These are phyloP conservation scores for Cercospora zeae-maydis DNA, from an alignment of 2,329 filamentous ascomycete species.

Conservation along the genomic window DNA sequence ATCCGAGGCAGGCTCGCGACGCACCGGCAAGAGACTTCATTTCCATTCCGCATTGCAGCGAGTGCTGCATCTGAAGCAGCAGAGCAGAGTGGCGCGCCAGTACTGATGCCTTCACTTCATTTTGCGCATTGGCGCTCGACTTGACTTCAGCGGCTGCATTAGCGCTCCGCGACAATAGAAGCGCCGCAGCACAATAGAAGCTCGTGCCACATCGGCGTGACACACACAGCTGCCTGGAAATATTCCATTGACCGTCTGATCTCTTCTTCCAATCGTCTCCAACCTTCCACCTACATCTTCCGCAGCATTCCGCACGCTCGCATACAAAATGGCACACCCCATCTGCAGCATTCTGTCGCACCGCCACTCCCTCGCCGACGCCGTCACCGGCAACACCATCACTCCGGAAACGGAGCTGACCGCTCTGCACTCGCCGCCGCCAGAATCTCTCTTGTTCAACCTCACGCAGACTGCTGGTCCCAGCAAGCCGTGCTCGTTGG, in stretches of 20 bases:
- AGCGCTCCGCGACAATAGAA: neutral
- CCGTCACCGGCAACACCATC: slow-evolving; percentile 9
- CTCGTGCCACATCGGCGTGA: neutral
- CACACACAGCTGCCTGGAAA: neutral
- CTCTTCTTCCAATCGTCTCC: neutral
- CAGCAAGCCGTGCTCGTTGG: slow-evolving; percentile 8
- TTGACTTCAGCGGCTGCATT: neutral
- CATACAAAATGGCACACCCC: slow-evolving; percentile 12
- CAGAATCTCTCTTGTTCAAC: neutral
- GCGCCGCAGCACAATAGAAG: neutral
- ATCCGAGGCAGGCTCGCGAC: neutral
- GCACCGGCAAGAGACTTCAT: neutral
- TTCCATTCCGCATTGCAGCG: no score
- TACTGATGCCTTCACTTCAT: no score
- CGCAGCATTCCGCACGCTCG: neutral
- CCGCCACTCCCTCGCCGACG: slow-evolving; percentile 13
- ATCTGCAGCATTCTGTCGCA: slow-evolving; percentile 9
- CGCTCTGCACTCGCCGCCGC: slow-evolving; percentile 8
- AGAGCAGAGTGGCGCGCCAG: neutral
- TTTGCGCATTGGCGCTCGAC: neutral
- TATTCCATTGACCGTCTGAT: neutral
- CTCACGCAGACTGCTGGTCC: slow-evolving; percentile 8
- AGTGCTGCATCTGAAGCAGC: neutral
- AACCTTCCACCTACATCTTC: neutral
- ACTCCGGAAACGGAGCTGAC: slow-evolving; percentile 15